Evolutionary conservation across 192 early-diverging fungal species (phyloP), one percentile per base, ranked within the genome.

Genomic region (Hyaloraphidium curvatum): DNA sequence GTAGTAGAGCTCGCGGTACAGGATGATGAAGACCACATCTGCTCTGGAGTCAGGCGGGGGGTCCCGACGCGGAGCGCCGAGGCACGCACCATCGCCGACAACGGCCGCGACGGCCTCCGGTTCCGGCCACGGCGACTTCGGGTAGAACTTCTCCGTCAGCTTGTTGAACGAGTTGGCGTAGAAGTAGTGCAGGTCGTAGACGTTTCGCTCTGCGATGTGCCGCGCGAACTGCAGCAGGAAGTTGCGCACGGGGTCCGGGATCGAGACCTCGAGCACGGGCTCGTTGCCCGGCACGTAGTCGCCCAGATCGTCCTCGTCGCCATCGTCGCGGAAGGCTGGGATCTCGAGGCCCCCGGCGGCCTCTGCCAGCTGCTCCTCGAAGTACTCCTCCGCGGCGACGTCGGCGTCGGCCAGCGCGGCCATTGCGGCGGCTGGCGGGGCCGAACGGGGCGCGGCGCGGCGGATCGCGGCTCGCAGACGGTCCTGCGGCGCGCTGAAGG

Each of bases 1-100:
- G 73, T 87, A 96, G 75, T 91, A 93, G 54, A 97, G 67, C 67
- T 97, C 92, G 55, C 86, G 81, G 73, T 97, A 97, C 52, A 97
- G 72, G 30, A 86, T 89, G 63, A 91, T 67, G 59, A 97, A 93
- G 30, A 92, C 71, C 40, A 71, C 73, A 66, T 86, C 83, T 83
- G 59, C n/a, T 48, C 19, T 25, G 43, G 14, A 48, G 23, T 37
- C 9, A n/a, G 7, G 33, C 7, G 33, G 7, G 33, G 33, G 33
- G 7, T 37, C 9, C 9, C 7, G 33, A n/a, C 9, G 33, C 9
- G n/a, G 33, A 37, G 33, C 9, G 33, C 4, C 43, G 25, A 5
- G 7, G 19, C 11, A 48, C 43, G 11, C 43, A 48, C 43, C 43
- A 19, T 25, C 19, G 17, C 25, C 43, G 19, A 25, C 25, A 5